Conservation (phyloP, 805 yeast species). For the Candida maris region DNA sequence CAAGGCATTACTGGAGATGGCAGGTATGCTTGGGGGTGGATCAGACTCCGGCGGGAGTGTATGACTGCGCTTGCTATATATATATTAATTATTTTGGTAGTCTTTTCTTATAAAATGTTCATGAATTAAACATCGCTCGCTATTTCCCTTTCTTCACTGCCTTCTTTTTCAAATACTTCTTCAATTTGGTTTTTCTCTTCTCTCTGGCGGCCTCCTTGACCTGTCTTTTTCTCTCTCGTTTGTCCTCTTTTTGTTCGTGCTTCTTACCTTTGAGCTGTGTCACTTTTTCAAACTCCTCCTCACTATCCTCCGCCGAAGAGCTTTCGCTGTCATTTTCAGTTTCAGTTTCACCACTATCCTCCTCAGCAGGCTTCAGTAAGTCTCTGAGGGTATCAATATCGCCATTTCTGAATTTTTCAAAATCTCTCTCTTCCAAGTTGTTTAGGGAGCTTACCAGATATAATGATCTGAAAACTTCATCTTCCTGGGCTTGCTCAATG, state of each 20-base stretch:
- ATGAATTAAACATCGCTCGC: constrained; percentile 1
- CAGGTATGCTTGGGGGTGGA: constrained; percentile 51
- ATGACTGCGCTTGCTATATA: constrained; percentile 14
- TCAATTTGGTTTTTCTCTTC: constrained; percentile 76
- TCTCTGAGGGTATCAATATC: constrained; percentile 74
- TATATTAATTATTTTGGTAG: no score
- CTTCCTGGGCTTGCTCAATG: constrained; percentile 58
- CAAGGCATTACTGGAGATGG: constrained; percentile 82
- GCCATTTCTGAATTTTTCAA: constrained; percentile 72
- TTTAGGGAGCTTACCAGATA: constrained; percentile 77
- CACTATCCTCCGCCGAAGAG: constrained; percentile 11
- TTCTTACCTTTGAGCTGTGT: constrained; percentile 61
- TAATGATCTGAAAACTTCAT: constrained; percentile 80
- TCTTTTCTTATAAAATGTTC: no score
- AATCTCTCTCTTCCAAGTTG: constrained; percentile 87
- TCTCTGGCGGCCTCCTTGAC: constrained; percentile 78
- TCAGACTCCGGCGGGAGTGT: constrained; percentile 47
- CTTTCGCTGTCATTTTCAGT: constrained; percentile 28
- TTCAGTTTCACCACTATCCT: constrained; percentile 21
- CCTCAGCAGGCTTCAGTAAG: constrained; percentile 40
- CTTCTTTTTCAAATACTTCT: constrained; percentile 78
- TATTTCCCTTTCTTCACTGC: constrained; percentile 49
- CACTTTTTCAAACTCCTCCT: constrained; percentile 27
- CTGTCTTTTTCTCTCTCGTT: constrained; percentile 68
- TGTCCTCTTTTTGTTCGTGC: constrained; percentile 72